A percentile compares a stretch with the other conserved stretches of the same genome.
Conservation (phyloP, 768 basidiomycete species). For the Lentinula raphanica region DNA sequence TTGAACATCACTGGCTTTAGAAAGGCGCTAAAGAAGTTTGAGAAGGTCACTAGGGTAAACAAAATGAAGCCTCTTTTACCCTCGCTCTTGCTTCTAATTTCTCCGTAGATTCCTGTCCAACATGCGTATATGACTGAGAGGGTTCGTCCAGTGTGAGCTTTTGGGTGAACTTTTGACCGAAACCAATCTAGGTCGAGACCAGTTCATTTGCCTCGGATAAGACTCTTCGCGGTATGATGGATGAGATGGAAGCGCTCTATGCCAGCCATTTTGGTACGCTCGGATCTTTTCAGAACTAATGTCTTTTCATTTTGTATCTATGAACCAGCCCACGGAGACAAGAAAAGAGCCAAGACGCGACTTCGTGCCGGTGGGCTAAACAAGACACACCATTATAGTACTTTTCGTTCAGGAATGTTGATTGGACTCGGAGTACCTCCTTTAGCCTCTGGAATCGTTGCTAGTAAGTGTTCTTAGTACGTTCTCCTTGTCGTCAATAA, state of each 20-base stretch:
- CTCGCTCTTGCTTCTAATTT: slow-evolving; percentile 1
- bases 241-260: slow-evolving; percentile 72
- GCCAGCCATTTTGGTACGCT: slow-evolving; percentile 68
- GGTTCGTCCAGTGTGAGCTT: slow-evolving; percentile 28
- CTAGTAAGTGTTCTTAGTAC: slow-evolving; percentile 39
- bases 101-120: slow-evolving; percentile 57
- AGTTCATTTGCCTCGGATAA: slow-evolving; percentile 63
- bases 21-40: slow-evolving; percentile 83
- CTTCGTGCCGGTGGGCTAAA: slow-evolving; percentile 48
- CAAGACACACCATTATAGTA: slow-evolving; percentile 64
- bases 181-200: slow-evolving; percentile 48
- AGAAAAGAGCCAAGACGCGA: slow-evolving; percentile 66
- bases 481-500: not conserved
- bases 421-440: slow-evolving; percentile 74
- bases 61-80: not conserved
- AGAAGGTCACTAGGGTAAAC: slow-evolving; percentile 65
- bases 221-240: slow-evolving; percentile 60
- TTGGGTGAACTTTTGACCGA: not conserved
- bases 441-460: slow-evolving; percentile 53
- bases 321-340: slow-evolving; percentile 54
- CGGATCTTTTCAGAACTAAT: not conserved
- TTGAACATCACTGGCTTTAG: slow-evolving; percentile 88
- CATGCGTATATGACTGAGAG: slow-evolving; percentile 78
- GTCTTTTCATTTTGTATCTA: not conserved
- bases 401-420: slow-evolving; percentile 68